Evolutionary conservation across 345 rosid genomes (phyloP).

Genomic region (Salix viminalis): DNA sequence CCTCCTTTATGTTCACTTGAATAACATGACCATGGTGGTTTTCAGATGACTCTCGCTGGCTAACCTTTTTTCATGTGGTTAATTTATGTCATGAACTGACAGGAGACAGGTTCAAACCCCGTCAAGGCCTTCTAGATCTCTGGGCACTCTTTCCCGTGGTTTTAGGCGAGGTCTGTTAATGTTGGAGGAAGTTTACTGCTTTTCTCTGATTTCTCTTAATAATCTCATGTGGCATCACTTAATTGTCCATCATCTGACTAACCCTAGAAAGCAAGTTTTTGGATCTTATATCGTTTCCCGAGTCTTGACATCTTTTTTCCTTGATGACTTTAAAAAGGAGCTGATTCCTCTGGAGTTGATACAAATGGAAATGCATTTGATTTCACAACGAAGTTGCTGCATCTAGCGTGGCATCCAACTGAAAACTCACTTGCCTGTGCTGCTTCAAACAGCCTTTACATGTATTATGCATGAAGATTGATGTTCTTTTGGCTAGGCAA

Average conservation of each 20-base stretch:
- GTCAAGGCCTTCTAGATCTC: conserved; percentile 51
- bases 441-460: conserved; percentile 61
- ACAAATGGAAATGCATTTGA: conserved; percentile 52
- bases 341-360: conserved; percentile 41
- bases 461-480: conserved; percentile 47
- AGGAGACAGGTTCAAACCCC: conserved; percentile 51
- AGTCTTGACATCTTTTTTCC: background rate
- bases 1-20: background rate
- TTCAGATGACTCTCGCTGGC: background rate
- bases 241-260: background rate
- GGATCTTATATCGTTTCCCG: background rate
- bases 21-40: background rate
- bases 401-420: conserved; percentile 59
- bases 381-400: conserved; percentile 48
- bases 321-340: conserved; percentile 20
- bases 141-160: conserved; percentile 42
- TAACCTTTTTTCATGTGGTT: background rate
- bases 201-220: background rate
- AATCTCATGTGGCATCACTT: background rate
- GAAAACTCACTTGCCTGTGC: conserved; percentile 55
- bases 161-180: conserved; percentile 48
- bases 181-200: background rate
- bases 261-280: background rate
- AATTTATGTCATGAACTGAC: conserved; percentile 12
- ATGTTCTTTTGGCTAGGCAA: conserved; percentile 4